Conservation (phyloP, 1,284 basidiomycete species). For the Pseudozyma sp. region DNA sequence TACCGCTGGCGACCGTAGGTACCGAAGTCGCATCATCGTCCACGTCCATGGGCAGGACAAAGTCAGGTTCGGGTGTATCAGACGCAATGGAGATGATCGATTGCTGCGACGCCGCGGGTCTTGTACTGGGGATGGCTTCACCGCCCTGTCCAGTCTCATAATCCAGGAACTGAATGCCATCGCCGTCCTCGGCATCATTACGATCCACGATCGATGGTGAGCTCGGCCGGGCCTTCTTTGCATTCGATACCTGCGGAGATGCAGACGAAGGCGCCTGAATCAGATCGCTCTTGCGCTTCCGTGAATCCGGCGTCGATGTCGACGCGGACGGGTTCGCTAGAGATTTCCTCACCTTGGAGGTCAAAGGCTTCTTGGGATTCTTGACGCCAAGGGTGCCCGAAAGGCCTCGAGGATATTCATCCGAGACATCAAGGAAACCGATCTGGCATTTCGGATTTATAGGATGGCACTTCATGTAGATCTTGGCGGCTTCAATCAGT, state of each 20-base stretch:
- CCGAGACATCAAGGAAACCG: constrained; percentile 43
- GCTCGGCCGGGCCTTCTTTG: constrained; percentile 22
- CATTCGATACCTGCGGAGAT: constrained; percentile 8
- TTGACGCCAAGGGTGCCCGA: constrained; percentile 30
- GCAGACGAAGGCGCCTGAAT: constrained; percentile 12
- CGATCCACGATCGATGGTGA: not conserved
- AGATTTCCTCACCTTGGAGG: not conserved
- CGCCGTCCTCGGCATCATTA: not conserved
- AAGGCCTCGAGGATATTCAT: constrained; percentile 24
- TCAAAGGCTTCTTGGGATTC: constrained; percentile 5
- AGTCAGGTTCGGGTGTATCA: too few relatives aligned
- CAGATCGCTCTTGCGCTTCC: constrained; percentile 19
- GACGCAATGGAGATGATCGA: too few relatives aligned
- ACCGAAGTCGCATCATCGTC: not conserved
- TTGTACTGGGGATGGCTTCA: not conserved
- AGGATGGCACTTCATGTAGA: constrained; percentile 28
- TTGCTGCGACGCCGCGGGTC: too few relatives aligned
- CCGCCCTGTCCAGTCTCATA: not conserved
- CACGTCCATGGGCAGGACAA: not conserved
- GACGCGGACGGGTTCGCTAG: constrained; percentile 4
- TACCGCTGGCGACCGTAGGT: constrained; percentile 26
- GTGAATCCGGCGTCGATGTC: constrained; percentile 13
- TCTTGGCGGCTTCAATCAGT: constrained; percentile 42
- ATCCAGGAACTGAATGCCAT: not conserved
- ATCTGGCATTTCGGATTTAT: constrained; percentile 21